Percentiles rank a stretch among this genome's conserved stretches.
Conservation (phyloP, 2,329 filamentous ascomycete genomes). For the Bipolaris sorokiniana region DNA sequence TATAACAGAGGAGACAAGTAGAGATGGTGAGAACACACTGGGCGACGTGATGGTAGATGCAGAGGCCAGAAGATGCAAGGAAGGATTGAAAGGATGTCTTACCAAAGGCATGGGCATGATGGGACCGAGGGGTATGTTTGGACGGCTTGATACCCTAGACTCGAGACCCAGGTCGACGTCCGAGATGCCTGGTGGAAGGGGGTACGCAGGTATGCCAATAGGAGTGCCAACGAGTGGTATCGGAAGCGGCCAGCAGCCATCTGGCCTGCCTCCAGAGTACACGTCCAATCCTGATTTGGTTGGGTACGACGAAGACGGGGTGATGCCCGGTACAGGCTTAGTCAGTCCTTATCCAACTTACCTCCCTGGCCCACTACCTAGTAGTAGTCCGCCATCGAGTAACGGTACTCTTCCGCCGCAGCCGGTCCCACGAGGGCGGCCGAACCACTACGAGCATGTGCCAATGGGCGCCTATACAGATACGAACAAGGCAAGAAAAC, state of each 20-base stretch:
- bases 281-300: conserved; percentile 12
- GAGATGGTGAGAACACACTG: conserved; percentile 7
- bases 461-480: conserved; percentile 24
- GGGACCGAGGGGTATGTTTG: background rate
- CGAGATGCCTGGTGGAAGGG: conserved; percentile 3
- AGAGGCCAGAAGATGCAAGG: background rate
- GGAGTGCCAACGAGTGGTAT: background rate
- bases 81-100: background rate
- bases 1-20: conserved; percentile 4
- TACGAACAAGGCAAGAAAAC: background rate
- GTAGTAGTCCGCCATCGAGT: conserved; percentile 1
- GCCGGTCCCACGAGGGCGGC: background rate
- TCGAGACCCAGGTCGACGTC: conserved; percentile 9
- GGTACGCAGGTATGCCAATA: background rate
- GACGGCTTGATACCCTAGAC: background rate
- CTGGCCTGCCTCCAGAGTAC: conserved; percentile 17
- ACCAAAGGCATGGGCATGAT: background rate
- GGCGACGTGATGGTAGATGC: background rate
- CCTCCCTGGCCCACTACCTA: conserved; percentile 2
- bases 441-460: conserved; percentile 16
- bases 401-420: background rate
- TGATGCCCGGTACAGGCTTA: background rate
- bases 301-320: background rate
- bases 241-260: conserved; percentile 4
- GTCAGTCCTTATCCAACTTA: conserved; percentile 8